These are phyloP conservation scores for Lippia alba DNA, from an alignment of 305 asterid genomes.

Conservation along the genomic window DNA sequence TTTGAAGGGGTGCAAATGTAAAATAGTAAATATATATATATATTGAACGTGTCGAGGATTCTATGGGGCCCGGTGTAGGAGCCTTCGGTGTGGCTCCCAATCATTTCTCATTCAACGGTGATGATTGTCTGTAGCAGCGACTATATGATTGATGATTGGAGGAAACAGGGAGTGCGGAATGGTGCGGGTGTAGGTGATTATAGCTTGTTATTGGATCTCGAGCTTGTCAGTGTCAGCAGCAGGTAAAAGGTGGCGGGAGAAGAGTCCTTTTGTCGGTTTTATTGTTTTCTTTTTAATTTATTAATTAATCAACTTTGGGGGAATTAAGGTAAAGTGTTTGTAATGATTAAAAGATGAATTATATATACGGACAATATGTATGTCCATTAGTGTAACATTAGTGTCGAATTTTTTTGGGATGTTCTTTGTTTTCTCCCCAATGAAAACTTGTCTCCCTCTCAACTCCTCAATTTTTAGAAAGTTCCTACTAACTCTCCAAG, in stretches of 20 bases:
- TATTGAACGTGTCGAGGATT: slow-evolving; percentile 54
- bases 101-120: slow-evolving; percentile 7
- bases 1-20: too few relatives aligned
- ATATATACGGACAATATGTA: too few relatives aligned
- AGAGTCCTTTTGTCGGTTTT: slow-evolving; percentile 43
- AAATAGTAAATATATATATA: neutral
- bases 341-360: too few relatives aligned
- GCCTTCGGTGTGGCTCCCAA: slow-evolving; percentile 45
- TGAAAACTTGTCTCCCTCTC: too few relatives aligned
- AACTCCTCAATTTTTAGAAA: too few relatives aligned
- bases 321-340: too few relatives aligned
- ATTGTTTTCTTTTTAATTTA: neutral
- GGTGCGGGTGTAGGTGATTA: slow-evolving; percentile 41
- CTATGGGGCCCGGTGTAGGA: slow-evolving; percentile 36
- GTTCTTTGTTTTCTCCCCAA: too few relatives aligned
- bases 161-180: neutral
- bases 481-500: too few relatives aligned
- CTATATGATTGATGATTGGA: neutral
- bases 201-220: slow-evolving; percentile 54
- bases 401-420: too few relatives aligned
- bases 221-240: slow-evolving; percentile 36
- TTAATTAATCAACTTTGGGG: neutral
- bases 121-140: neutral
- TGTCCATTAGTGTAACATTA: too few relatives aligned
- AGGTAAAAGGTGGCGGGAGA: slow-evolving; percentile 35